Conservation (phyloP, 2,329 filamentous ascomycete species). For the Neophaeococcomyces mojaviensis region DNA sequence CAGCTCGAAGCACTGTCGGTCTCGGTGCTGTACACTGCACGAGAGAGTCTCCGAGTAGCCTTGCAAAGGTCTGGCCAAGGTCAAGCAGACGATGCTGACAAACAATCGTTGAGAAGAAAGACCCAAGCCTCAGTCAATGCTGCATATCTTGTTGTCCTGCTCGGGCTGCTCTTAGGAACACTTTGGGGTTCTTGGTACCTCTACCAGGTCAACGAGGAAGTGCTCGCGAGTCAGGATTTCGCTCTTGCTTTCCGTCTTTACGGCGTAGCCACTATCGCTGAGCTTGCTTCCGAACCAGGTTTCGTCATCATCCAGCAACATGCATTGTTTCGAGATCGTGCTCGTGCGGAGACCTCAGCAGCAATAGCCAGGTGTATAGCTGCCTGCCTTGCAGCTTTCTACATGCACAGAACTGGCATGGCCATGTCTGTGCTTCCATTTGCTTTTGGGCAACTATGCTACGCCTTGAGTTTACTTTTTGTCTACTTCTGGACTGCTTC, state of each 20-base stretch:
- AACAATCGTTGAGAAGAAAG: slow-evolving; percentile 17
- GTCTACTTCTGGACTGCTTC: slow-evolving; percentile 63
- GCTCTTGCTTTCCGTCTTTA: slow-evolving; percentile 47
- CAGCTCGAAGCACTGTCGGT: slow-evolving; percentile 92
- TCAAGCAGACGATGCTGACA: slow-evolving; percentile 20
- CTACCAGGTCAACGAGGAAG: slow-evolving; percentile 43
- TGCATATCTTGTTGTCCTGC: slow-evolving; percentile 66
- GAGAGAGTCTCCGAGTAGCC: slow-evolving; percentile 85
- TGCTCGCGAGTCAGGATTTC: slow-evolving; percentile 57
- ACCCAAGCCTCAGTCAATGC: slow-evolving; percentile 78
- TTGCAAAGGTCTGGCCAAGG: slow-evolving; percentile 54
- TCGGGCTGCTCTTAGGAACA: slow-evolving; percentile 60
- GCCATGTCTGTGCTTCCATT: slow-evolving; percentile 77
- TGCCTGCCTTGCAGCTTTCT: slow-evolving; percentile 59
- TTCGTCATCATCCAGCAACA: slow-evolving; percentile 82
- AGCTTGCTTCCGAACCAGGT: slow-evolving; percentile 77
- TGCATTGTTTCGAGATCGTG: slow-evolving; percentile 71
- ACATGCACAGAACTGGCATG: slow-evolving; percentile 41
- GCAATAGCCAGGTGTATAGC: slow-evolving; percentile 68
- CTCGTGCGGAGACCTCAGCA: slow-evolving; percentile 72
- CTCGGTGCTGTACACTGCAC: slow-evolving; percentile 86
- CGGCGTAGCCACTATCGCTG: slow-evolving; percentile 55
- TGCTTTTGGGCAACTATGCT: slow-evolving; percentile 74
- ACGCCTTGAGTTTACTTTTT: slow-evolving; percentile 59
- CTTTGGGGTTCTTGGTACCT: slow-evolving; percentile 63